These are phyloP conservation scores for Cenococcum geophilum DNA, from an alignment of 495 filamentous ascomycete genomes.

Conservation along the genomic window DNA sequence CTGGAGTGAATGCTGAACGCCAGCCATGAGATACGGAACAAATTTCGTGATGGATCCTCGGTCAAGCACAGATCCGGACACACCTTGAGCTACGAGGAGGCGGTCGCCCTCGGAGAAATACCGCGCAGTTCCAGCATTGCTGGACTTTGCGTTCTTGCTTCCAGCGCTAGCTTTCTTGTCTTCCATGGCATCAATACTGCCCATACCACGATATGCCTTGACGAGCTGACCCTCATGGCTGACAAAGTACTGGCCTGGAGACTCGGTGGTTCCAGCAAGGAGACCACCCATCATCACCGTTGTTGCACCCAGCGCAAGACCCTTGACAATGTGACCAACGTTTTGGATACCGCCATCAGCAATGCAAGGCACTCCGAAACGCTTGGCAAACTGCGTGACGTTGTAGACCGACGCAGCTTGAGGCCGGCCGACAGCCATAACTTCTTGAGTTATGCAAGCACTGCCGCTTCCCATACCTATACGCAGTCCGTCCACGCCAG, in stretches of 20 bases:
- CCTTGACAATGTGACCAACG: slow-evolving; percentile 98
- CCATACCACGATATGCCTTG: slow-evolving; percentile 99
- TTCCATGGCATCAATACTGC: slow-evolving; percentile 98
- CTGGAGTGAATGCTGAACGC: slow-evolving; percentile 94
- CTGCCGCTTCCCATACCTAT: slow-evolving; percentile 99
- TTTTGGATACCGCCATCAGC: slow-evolving; percentile 98
- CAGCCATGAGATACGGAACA: slow-evolving; percentile 87
- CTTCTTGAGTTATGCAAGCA: slow-evolving; percentile 98
- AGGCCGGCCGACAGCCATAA: slow-evolving; percentile 96
- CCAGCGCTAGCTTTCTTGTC: slow-evolving; percentile 79
- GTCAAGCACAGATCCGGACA: slow-evolving; percentile 68
- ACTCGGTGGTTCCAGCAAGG: slow-evolving; percentile 94
- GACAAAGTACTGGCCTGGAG: slow-evolving; percentile 93
- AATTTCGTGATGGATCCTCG: slow-evolving; percentile 86
- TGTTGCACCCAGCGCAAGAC: slow-evolving; percentile 84
- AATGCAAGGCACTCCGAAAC: slow-evolving; percentile 96
- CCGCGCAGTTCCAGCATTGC: slow-evolving; percentile 91
- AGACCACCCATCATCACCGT: slow-evolving; percentile 99
- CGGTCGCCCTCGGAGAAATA: slow-evolving; percentile 98
- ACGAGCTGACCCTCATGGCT: slow-evolving; percentile 92
- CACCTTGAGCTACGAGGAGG: slow-evolving; percentile 93
- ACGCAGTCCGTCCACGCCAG: slow-evolving; percentile 90
- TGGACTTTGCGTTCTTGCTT: slow-evolving; percentile 67
- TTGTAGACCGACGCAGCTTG: slow-evolving; percentile 89
- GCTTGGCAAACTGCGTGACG: slow-evolving; percentile 78